These are phyloP conservation scores for Sphagnum magellanicum DNA, from an alignment of 228 moss, liverwort and hornwort species.

Conservation along the genomic window DNA sequence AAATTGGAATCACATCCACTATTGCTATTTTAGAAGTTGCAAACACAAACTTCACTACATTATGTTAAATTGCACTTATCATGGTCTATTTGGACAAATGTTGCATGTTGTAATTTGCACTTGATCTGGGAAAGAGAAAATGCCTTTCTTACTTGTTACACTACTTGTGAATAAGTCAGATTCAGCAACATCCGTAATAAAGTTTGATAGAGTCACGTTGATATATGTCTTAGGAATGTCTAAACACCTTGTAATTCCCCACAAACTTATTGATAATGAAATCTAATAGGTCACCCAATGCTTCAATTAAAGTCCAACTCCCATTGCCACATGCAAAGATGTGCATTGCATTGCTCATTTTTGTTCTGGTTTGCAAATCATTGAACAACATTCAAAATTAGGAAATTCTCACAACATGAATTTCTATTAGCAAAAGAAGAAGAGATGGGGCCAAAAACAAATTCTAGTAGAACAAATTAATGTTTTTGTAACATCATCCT, in stretches of 20 bases:
- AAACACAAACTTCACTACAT: background rate
- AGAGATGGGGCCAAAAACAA: no score
- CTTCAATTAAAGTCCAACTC: slow-evolving; percentile 18
- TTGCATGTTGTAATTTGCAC: no score
- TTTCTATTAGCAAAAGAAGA: no score
- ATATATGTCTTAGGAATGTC: background rate
- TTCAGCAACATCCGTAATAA: slow-evolving; percentile 5
- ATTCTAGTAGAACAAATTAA: no score
- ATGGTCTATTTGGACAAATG: no score
- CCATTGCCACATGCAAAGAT: slow-evolving; percentile 7
- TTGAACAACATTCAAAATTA: no score
- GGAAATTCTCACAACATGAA: no score
- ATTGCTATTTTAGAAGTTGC: background rate
- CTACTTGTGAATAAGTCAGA: slow-evolving; percentile 4
- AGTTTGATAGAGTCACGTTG: slow-evolving; percentile 6
- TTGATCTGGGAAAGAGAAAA: background rate
- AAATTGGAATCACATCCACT: background rate
- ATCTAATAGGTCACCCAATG: slow-evolving; percentile 1
- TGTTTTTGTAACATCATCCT: no score
- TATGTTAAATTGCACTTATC: no score
- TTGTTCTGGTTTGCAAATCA: slow-evolving; percentile 24
- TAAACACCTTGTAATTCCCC: slow-evolving; percentile 3
- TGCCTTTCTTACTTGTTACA: slow-evolving; percentile 4
- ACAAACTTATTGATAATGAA: background rate
- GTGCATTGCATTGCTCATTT: slow-evolving; percentile 11